Percentiles rank a stretch among this genome's conserved stretches.
Evolutionary conservation across 1,139 yeast species (phyloP).

Genomic region (Candida gigantensis): DNA sequence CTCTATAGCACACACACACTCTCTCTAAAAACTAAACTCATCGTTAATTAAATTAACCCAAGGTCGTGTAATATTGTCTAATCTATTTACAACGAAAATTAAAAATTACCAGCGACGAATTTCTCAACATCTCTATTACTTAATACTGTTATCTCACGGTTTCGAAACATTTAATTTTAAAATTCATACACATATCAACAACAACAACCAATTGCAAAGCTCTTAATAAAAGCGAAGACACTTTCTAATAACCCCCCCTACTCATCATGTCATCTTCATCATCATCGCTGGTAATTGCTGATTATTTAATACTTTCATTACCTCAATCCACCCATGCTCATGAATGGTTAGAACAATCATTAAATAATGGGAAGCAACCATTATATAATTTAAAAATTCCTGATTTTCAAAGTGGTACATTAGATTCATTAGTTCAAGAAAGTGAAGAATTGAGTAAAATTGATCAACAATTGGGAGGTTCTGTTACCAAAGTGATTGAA

Average conservation of each 20-base stretch:
- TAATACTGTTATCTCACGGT: too few relatives aligned
- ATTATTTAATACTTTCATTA: conserved; percentile 52
- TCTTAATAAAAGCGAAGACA: too few relatives aligned
- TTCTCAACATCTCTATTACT: neutral
- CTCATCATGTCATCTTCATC: conserved; percentile 4
- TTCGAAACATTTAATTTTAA: too few relatives aligned
- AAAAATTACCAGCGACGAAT: neutral
- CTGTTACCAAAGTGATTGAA: conserved; percentile 77
- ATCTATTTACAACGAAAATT: neutral
- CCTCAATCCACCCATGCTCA: conserved; percentile 50
- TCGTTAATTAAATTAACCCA: neutral
- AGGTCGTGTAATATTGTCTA: neutral
- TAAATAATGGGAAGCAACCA: conserved; percentile 45
- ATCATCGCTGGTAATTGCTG: conserved; percentile 25
- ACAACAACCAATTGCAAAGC: neutral
- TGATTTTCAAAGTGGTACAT: conserved; percentile 90
- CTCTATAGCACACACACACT: too few relatives aligned
- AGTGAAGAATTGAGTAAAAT: conserved; percentile 84
- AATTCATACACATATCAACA: neutral
- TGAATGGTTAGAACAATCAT: conserved; percentile 45
- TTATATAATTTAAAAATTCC: conserved; percentile 63
- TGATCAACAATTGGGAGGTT: conserved; percentile 70
- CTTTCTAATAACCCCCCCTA: too few relatives aligned
- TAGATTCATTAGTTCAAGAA: conserved; percentile 87
- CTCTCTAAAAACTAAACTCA: too few relatives aligned